These are phyloP conservation scores for apple (Malus domestica) DNA, from an alignment of 306 rosid species.

Conservation along the genomic window DNA sequence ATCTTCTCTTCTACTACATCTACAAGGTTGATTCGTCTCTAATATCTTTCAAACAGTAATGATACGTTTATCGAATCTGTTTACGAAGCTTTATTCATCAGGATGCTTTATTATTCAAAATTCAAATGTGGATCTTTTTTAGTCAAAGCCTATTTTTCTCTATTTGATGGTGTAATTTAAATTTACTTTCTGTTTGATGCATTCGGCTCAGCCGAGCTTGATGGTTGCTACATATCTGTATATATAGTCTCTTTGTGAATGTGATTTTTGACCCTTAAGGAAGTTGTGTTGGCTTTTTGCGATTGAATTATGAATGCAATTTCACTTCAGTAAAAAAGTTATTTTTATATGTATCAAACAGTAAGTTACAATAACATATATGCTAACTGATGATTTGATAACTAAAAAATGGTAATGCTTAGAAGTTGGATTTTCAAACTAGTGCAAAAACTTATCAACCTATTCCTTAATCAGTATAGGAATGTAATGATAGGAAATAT, in stretches of 20 bases:
- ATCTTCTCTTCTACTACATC: background rate
- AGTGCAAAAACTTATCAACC: background rate
- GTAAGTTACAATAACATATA: background rate
- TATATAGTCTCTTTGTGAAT: background rate
- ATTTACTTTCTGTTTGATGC: background rate
- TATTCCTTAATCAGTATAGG: constrained; percentile 6
- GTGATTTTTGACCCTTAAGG: background rate
- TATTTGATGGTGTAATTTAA: background rate
- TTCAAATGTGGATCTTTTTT: background rate
- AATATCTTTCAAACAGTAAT: background rate
- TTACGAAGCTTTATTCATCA: background rate
- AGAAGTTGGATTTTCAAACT: background rate
- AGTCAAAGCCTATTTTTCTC: background rate
- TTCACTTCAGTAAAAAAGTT: too few species aligned
- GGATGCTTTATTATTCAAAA: background rate
- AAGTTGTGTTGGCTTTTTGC: too few species aligned
- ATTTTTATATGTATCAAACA: background rate
- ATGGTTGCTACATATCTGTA: background rate
- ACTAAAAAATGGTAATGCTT: background rate
- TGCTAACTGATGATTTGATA: background rate
- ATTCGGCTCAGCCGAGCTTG: background rate
- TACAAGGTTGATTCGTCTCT: constrained; percentile 13
- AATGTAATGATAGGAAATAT: constrained; percentile 50
- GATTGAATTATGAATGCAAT: background rate
- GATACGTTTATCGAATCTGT: background rate